Conservation (phyloP, 352 stramenopile species). For the Elongisporangium anandrum region DNA sequence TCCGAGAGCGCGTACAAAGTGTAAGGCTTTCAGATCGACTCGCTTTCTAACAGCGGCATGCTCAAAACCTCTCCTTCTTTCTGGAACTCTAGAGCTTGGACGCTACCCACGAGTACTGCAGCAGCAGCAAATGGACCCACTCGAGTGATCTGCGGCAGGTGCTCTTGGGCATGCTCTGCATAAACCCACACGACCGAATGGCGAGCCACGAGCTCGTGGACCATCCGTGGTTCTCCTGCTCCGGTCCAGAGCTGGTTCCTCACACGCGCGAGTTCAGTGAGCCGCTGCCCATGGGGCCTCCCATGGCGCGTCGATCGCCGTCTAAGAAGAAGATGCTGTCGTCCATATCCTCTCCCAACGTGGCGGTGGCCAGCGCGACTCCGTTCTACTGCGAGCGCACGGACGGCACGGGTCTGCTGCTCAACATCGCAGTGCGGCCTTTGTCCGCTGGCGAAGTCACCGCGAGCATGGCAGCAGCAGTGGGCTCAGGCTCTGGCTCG, state of each 20-base stretch:
- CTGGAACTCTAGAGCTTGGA: slow-evolving; percentile 32
- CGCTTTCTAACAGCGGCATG: not conserved
- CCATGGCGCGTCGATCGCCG: slow-evolving; percentile 5
- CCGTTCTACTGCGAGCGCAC: slow-evolving; percentile 1
- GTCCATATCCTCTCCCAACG: slow-evolving; percentile 1
- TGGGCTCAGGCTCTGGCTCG: not conserved
- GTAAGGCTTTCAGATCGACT: slow-evolving; percentile 8
- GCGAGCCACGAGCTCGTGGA: slow-evolving; percentile 42
- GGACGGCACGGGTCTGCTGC: not conserved
- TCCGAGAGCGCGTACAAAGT: slow-evolving; percentile 28
- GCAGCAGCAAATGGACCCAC: slow-evolving; percentile 37
- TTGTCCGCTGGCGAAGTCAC: slow-evolving; percentile 8
- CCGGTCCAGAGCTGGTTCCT: not conserved
- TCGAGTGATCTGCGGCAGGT: slow-evolving; percentile 36
- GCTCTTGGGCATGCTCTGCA: slow-evolving; percentile 36
- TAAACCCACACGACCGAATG: slow-evolving; percentile 29
- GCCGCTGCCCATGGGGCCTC: not conserved
- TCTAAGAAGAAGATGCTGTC: slow-evolving; percentile 14
- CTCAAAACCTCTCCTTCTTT: not conserved
- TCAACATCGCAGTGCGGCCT: slow-evolving; percentile 5
- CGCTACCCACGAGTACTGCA: slow-evolving; percentile 23
- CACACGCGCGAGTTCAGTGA: not conserved
- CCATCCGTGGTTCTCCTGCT: slow-evolving; percentile 40
- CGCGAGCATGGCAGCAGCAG: not conserved
- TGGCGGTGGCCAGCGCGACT: slow-evolving; percentile 1